Evolutionary conservation across 2,329 filamentous ascomycete genomes (phyloP).

Genomic region (Orbilia blumenaviensis): DNA sequence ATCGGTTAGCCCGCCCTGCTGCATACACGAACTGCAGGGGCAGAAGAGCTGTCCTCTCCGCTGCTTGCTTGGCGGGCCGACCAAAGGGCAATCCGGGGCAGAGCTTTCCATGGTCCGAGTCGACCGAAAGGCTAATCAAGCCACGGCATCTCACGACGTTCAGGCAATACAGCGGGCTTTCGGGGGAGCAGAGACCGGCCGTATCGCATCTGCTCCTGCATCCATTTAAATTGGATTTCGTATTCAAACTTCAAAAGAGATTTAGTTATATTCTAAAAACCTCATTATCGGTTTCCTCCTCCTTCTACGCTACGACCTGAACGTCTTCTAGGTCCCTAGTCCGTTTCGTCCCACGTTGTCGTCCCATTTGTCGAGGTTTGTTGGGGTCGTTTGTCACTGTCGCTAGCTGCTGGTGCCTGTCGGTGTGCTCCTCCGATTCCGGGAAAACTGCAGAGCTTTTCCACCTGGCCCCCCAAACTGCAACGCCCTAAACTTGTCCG

Average conservation of each 20-base stretch:
- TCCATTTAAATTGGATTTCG: not conserved
- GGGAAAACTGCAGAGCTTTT: slow-evolving; percentile 35
- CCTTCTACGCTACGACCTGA: no score
- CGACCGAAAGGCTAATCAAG: slow-evolving; percentile 17
- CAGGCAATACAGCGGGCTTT: slow-evolving; percentile 18
- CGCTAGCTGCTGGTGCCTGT: slow-evolving; percentile 37
- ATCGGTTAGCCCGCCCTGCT: slow-evolving; percentile 42
- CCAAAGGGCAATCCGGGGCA: slow-evolving; percentile 44
- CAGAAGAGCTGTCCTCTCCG: slow-evolving; percentile 25
- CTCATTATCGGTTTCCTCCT: no score
- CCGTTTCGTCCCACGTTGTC: slow-evolving; percentile 28
- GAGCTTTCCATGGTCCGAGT: slow-evolving; percentile 31
- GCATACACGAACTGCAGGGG: slow-evolving; percentile 48
- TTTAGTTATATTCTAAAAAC: not conserved
- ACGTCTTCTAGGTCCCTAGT: not conserved
- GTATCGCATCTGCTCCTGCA: not conserved
- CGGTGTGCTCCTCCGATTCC: slow-evolving; percentile 48
- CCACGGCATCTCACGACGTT: not conserved
- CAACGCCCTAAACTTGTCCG: slow-evolving; percentile 6
- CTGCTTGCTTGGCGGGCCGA: slow-evolving; percentile 21
- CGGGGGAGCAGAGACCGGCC: slow-evolving; percentile 23
- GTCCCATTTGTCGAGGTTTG: slow-evolving; percentile 32
- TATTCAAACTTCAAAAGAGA: not conserved
- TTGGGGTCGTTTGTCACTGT: slow-evolving; percentile 24
- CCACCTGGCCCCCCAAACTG: slow-evolving; percentile 7